These are phyloP conservation scores for Lenwebbia sp. DNA, from an alignment of 345 rosid species.

Conservation along the genomic window DNA sequence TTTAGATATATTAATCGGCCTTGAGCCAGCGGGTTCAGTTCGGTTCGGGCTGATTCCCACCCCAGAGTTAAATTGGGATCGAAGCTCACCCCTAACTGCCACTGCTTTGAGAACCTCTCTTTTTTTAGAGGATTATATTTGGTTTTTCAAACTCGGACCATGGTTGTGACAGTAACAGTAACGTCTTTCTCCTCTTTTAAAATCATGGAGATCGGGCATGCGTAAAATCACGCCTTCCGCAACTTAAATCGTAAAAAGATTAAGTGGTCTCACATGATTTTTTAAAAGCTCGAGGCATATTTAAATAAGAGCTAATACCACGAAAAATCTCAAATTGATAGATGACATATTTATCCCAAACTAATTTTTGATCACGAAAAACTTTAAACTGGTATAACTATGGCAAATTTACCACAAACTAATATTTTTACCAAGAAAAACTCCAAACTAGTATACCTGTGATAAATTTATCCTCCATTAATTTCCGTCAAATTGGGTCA, in stretches of 20 bases:
- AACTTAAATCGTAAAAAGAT: too few relatives aligned
- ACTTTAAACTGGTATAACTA: neutral
- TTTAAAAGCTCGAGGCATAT: too few relatives aligned
- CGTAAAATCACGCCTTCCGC: too few relatives aligned
- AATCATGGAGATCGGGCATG: too few relatives aligned
- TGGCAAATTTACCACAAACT: neutral
- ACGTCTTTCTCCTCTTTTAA: too few relatives aligned
- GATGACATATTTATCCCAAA: too few relatives aligned
- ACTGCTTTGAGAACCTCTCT: neutral
- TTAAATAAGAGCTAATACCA: neutral
- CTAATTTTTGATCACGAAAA: neutral
- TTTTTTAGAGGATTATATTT: neutral
- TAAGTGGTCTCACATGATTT: too few relatives aligned
- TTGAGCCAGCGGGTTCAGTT: neutral
- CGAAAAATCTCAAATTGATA: neutral
- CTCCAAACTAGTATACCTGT: accelerated
- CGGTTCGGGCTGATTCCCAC: neutral
- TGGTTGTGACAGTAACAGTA: neutral
- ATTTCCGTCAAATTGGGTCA: too few relatives aligned
- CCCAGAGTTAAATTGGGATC: neutral
- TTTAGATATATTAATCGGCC: too few relatives aligned
- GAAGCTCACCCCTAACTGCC: neutral
- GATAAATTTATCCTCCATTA: too few relatives aligned
- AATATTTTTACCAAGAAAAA: neutral
- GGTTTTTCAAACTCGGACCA: neutral